Evolutionary conservation across 176 grass and related monocot species (phyloP), one percentile per base, ranked within the genome.

Genomic region (Typha latifolia): DNA sequence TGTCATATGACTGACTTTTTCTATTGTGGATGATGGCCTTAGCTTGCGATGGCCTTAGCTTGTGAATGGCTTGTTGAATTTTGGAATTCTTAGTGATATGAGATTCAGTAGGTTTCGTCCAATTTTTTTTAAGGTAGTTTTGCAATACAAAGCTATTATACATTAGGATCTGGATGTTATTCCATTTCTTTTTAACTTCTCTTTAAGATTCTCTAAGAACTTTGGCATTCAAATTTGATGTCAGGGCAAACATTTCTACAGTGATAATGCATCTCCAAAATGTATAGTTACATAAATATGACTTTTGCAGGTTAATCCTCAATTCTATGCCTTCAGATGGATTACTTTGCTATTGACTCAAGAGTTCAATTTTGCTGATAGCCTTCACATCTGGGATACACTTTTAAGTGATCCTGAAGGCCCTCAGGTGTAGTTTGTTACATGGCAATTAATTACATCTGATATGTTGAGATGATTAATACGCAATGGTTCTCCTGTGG

Each of bases 271-370:
- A 51, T 49, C 8, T 68, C 24, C 1, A 5, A 64, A 49, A 14
- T 48, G 24, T 8, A 1, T 68, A 12, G 29, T 72, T 12, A 82
- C 20, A 66, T 20, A 62, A 75, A 11, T n/a, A 43, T 84, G 48
- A 26, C 80, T 51, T 73, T 69, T 81, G 48, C 78, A 91, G 92
- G 82, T 89, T 61, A 84, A 96, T 86, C 92, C 88, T 26, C 92
- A 91, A 52, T 96, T 89, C 72, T 91, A 89, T 22, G 92, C 88
- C 24, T 96, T 96, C 74, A 88, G 92, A 80, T 96, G 88, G 88
- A 91, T 96, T 69, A 91, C 92, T 1, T 74, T 91, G 20, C 82
- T 91, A 65, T 51, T 96, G 63, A 86, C 88, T 32, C 88, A 96
- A 81, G 92, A 96, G 66, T 91, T 91, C 74, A 91, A 91, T 66